Percentiles rank a stretch among this genome's conserved stretches.
These are phyloP conservation scores for Penicillium sp. DNA, from an alignment of 2,329 filamentous ascomycete genomes.

Conservation along the genomic window DNA sequence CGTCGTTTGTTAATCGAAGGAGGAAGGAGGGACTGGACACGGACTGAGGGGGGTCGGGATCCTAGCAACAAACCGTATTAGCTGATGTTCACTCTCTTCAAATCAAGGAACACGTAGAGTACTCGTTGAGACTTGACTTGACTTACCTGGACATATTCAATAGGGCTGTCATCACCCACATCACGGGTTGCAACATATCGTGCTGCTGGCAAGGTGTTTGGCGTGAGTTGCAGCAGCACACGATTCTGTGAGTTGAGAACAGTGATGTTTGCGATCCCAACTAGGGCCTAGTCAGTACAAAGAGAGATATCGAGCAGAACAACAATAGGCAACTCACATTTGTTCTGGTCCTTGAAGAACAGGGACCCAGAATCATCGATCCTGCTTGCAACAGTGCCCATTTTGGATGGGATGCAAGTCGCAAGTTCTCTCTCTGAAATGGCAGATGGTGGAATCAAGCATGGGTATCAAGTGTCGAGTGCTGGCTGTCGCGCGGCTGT, in stretches of 20 bases:
- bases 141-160: slow-evolving; percentile 95
- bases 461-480: neutral
- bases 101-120: no score
- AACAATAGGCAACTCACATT: slow-evolving; percentile 59
- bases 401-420: slow-evolving; percentile 42
- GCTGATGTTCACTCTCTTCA: neutral
- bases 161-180: slow-evolving; percentile 65
- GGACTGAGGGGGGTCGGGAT: slow-evolving; percentile 62
- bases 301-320: neutral
- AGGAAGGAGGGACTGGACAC: slow-evolving; percentile 64
- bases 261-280: slow-evolving; percentile 78
- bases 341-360: slow-evolving; percentile 85
- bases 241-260: slow-evolving; percentile 77
- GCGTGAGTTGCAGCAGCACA: slow-evolving; percentile 70
- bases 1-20: slow-evolving; percentile 81
- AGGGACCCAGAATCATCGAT: slow-evolving; percentile 74
- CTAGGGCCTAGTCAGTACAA: slow-evolving; percentile 44
- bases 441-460: neutral
- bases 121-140: slow-evolving; percentile 21
- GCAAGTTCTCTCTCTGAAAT: neutral
- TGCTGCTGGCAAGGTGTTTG: slow-evolving; percentile 83
- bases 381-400: slow-evolving; percentile 90
- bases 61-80: slow-evolving; percentile 49
- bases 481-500: neutral
- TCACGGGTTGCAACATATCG: slow-evolving; percentile 71